Percentiles rank a stretch among this genome's conserved stretches.
phyloP scores from a whole-genome alignment of 148 eudicot genomes.

The Fagopyrum homotropicum region DNA sequence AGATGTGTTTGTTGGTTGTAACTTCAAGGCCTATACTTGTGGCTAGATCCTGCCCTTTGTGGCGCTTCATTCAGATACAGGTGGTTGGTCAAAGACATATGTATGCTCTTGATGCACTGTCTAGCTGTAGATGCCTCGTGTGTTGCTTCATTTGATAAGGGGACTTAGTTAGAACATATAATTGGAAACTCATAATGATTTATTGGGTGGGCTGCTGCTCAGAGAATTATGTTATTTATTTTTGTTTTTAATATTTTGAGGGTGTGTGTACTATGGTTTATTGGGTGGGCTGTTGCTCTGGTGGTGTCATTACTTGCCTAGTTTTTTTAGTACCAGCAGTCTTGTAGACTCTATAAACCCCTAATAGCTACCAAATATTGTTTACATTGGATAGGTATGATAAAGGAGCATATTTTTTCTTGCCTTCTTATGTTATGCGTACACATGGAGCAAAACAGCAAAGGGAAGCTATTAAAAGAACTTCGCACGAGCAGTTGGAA shows the following conservation, averaged over 20 bases:
- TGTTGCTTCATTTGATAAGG: conserved; percentile 4
- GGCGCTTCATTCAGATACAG: neutral
- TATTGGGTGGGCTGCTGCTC: too few relatives aligned
- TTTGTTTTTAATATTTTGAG: too few relatives aligned
- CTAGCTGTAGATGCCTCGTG: neutral
- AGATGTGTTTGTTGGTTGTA: neutral
- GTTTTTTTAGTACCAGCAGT: too few relatives aligned
- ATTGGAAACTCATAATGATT: too few relatives aligned
- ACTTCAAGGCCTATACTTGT: neutral
- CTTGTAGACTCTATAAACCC: neutral
- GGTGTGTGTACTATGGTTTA: too few relatives aligned
- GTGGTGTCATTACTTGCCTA: too few relatives aligned
- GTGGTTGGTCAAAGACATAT: neutral
- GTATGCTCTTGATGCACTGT: neutral
- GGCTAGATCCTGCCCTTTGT: neutral
- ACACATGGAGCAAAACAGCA: conserved; percentile 89
- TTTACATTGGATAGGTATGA: conserved; percentile 40
- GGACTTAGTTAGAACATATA: neutral
- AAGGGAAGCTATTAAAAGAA: conserved; percentile 56
- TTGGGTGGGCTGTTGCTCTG: too few relatives aligned
- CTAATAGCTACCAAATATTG: neutral
- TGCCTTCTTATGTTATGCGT: conserved; percentile 87
- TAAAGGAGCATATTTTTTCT: conserved; percentile 70
- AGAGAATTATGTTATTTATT: too few relatives aligned
- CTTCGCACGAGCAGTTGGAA: conserved; percentile 41